Evolutionary conservation across 148 eudicot genomes (phyloP).

Genomic region (Vaccinium darrowii): DNA sequence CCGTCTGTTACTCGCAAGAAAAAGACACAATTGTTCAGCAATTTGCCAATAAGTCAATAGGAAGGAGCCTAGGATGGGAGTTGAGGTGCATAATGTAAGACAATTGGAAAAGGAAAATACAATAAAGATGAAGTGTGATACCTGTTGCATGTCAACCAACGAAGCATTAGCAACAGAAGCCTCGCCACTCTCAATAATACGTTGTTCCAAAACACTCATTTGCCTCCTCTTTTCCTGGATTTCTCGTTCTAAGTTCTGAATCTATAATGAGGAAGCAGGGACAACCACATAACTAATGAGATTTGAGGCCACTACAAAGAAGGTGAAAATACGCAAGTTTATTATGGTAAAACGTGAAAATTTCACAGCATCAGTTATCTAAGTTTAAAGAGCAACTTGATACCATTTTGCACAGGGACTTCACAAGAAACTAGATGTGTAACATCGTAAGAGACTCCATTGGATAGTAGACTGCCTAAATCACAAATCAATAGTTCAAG

Average conservation of each 20-base stretch:
- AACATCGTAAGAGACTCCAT: background rate
- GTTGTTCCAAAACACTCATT: slow-evolving; percentile 84
- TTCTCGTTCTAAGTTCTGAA: slow-evolving; percentile 81
- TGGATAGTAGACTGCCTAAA: background rate
- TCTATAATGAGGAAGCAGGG: slow-evolving; percentile 37
- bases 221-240: slow-evolving; percentile 83
- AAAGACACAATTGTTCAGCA: slow-evolving; percentile 10
- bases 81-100: background rate
- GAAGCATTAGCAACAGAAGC: slow-evolving; percentile 83
- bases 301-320: background rate
- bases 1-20: slow-evolving; percentile 47
- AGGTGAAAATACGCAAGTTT: background rate
- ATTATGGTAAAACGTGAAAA: background rate
- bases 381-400: background rate
- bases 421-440: background rate
- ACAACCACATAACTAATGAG: background rate
- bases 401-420: background rate
- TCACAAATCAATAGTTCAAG: background rate
- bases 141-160: slow-evolving; percentile 91
- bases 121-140: slow-evolving; percentile 22
- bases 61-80: slow-evolving; percentile 1
- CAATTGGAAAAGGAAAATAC: background rate
- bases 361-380: background rate
- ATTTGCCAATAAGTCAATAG: background rate
- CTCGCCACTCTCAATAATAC: slow-evolving; percentile 76